These are phyloP conservation scores for Nicotiana obtusifolia DNA, from an alignment of 257 asterid species.

Conservation along the genomic window DNA sequence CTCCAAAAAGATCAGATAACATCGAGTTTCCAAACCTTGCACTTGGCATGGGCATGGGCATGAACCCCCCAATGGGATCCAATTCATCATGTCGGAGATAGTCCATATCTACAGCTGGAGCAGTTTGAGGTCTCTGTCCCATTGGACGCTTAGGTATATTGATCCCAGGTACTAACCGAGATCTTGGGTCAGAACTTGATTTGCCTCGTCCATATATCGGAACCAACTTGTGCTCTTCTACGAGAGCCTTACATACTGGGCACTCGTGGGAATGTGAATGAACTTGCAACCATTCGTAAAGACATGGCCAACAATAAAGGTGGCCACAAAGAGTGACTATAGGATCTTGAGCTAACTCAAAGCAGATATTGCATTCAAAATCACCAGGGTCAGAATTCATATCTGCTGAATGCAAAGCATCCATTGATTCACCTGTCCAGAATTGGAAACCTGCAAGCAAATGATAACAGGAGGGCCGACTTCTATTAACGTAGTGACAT, in stretches of 20 bases:
- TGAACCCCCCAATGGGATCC: conserved; percentile 38
- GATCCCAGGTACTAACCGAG: conserved; percentile 33
- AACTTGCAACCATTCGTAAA: conserved; percentile 77
- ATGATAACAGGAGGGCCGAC: neutral
- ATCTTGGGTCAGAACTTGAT: conserved; percentile 45
- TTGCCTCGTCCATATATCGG: conserved; percentile 93
- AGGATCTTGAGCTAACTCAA: conserved; percentile 87
- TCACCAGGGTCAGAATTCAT: conserved; percentile 35
- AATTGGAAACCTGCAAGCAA: conserved; percentile 14
- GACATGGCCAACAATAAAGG: conserved; percentile 96
- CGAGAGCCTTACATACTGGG: conserved; percentile 80
- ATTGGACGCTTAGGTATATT: conserved; percentile 58
- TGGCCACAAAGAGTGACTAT: conserved; percentile 93
- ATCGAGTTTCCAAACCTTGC: conserved; percentile 58
- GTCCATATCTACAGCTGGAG: conserved; percentile 47
- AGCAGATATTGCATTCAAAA: conserved; percentile 90
- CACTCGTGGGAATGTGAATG: conserved; percentile 83
- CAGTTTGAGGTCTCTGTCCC: conserved; percentile 67
- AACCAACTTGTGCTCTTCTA: conserved; percentile 65
- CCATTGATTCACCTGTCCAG: conserved; percentile 24
- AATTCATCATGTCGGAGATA: conserved; percentile 43
- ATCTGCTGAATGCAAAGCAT: conserved; percentile 36
- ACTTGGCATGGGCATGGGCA: conserved; percentile 54
- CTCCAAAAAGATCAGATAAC: conserved; percentile 52
- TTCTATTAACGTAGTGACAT: neutral